These are phyloP conservation scores for Candida krabiensis DNA, from an alignment of 805 yeast genomes.

Conservation along the genomic window DNA sequence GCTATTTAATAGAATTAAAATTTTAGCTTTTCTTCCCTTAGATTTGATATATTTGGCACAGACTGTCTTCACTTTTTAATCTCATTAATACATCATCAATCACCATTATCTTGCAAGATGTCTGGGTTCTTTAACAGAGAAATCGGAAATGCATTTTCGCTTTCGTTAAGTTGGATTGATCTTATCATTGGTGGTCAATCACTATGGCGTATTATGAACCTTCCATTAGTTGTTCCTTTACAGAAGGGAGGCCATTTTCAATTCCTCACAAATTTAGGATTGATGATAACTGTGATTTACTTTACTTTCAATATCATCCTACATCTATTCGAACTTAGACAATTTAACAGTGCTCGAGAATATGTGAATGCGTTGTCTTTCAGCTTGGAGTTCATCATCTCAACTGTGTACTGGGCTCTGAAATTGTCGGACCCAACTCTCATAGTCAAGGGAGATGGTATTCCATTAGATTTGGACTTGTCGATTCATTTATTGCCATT, in stretches of 20 bases:
- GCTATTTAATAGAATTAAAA: too few species aligned
- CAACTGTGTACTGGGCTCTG: conserved; percentile 69
- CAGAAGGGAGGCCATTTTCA: conserved; percentile 66
- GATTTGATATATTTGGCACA: too few species aligned
- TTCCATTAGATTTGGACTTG: conserved; percentile 55
- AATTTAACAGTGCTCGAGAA: conserved; percentile 32
- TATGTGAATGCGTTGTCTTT: conserved; percentile 53
- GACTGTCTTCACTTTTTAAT: too few species aligned
- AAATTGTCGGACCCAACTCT: conserved; percentile 49
- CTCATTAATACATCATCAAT: too few species aligned
- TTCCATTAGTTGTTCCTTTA: conserved; percentile 49
- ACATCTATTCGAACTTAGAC: conserved; percentile 32
- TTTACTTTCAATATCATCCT: conserved; percentile 39
- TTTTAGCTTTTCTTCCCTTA: too few species aligned
- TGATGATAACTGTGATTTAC: conserved; percentile 46
- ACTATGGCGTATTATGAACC: conserved; percentile 11
- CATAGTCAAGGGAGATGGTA: conserved; percentile 41
- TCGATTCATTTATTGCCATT: conserved; percentile 63
- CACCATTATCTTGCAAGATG: too few species aligned
- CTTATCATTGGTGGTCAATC: conserved; percentile 14
- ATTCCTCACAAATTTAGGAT: conserved; percentile 68
- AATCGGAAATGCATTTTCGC: conserved; percentile 15
- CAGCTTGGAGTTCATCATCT: conserved; percentile 60
- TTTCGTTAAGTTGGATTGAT: conserved; percentile 15
- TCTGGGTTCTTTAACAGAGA: conserved; percentile 2